A percentile compares a stretch with the other conserved stretches of the same genome.
Evolutionary conservation across 2,329 filamentous ascomycete species (phyloP).

Genomic region (Helicocarpus griseus): DNA sequence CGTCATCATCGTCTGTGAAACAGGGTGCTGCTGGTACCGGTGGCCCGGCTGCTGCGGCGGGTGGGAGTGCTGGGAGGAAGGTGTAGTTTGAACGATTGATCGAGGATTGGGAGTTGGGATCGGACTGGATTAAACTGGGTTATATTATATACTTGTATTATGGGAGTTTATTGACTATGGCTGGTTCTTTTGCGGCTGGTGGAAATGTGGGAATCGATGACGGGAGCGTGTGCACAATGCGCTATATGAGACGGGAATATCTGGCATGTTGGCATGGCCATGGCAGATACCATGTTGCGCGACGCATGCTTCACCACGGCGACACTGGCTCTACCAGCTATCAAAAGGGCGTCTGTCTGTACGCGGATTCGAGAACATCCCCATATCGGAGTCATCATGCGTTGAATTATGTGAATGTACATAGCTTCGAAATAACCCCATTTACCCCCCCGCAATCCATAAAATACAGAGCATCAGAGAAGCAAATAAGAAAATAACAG

Average conservation of each 20-base stretch:
- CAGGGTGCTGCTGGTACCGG: not conserved
- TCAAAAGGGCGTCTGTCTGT: too few species aligned
- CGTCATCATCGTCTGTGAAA: not conserved
- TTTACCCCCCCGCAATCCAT: not conserved
- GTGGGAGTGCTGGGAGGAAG: not conserved
- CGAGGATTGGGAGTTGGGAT: not conserved
- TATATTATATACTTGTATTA: not conserved
- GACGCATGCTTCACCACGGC: too few species aligned
- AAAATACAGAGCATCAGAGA: not conserved
- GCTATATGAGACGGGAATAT: too few species aligned
- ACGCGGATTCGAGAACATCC: too few species aligned
- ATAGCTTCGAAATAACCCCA: not conserved
- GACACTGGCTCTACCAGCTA: too few species aligned
- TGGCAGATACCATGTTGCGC: too few species aligned
- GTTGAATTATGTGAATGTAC: not conserved
- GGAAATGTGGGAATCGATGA: too few species aligned
- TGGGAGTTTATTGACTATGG: too few species aligned
- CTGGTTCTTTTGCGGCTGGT: too few species aligned
- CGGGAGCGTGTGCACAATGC: too few species aligned
- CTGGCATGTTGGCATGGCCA: too few species aligned
- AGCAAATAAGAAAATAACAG: not conserved
- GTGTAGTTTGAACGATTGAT: not conserved
- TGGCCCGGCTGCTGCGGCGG: not conserved
- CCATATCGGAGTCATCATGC: too few species aligned
- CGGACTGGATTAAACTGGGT: not conserved